Base-by-base conservation (phyloP, 2,329 filamentous ascomycete genomes). In the Cladosporium sp. region DNA sequence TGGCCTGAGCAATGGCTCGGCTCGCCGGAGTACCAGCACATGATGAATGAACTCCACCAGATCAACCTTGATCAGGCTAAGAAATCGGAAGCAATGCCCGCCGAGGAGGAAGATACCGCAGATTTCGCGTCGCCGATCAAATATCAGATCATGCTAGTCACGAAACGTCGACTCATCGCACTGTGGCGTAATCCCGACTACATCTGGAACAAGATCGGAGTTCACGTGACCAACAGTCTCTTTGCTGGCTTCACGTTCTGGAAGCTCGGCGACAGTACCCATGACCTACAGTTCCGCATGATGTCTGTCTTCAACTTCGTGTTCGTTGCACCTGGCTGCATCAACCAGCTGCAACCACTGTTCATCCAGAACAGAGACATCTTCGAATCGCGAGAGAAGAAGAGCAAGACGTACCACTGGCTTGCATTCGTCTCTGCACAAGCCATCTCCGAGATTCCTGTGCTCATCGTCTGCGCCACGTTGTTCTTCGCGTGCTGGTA, bases 331-430 rank as follows among this genome's bases (percentile, higher is more conserved):
- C 76, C 77, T 0, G 82, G 81, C n/a, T 76, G 86, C 48, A 83
- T 85, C 4, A 82, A 85, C 63, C 84, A 86, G 70, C 85, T 87
- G 57, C 85, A 87, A 75, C 86, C 86, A 2, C 78, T 85, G 43
- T 88, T 88, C 73, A 79, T 85, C 60, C 84, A 84, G 6, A 84
- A 86, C 70, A 82, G 86, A 30, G 81, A 84, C 10, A 78, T 88
- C 8, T 88, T 86, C 74, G 85, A 88, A 74, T 83, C 81, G 5
- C 84, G 85, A 61, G 85, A 88, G 73, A 82, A 85, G 36, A 85
- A 88, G 1, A 86, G 84, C 74, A 91, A 91, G 73, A 84, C 88
- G 0, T 93, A 93, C 79, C 90, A 88, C 1, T 93, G 90, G 90
- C 82, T 86, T 67, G 87, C 84, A 0, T 92, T 93, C 76, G 84